Evolutionary conservation across 1,284 basidiomycete genomes (phyloP).

Genomic region (Clitocybe nebularis): DNA sequence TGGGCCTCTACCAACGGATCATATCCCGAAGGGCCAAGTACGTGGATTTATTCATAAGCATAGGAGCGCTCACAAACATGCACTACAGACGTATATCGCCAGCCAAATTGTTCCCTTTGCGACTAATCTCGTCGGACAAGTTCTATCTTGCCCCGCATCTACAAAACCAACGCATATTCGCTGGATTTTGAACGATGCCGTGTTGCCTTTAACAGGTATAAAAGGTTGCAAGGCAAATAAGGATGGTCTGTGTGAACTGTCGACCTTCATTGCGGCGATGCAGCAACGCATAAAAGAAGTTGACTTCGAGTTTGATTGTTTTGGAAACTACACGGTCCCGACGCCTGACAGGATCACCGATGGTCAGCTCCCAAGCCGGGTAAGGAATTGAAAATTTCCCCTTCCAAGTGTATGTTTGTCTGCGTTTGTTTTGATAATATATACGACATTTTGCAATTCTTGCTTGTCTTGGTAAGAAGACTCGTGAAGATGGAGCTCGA

Average conservation of each 20-base stretch:
- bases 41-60: constrained; percentile 5
- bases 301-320: constrained; percentile 40
- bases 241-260: constrained; percentile 55
- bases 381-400: neutral
- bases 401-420: neutral
- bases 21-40: constrained; percentile 53
- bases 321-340: constrained; percentile 39
- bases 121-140: constrained; percentile 55
- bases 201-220: constrained; percentile 60
- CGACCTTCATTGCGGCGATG: constrained; percentile 48
- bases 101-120: constrained; percentile 53
- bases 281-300: constrained; percentile 42
- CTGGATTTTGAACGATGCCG: constrained; percentile 54
- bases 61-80: neutral
- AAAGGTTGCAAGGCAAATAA: constrained; percentile 45
- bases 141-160: constrained; percentile 45
- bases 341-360: constrained; percentile 35
- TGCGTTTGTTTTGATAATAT: neutral
- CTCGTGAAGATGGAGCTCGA: too few relatives aligned
- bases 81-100: constrained; percentile 38
- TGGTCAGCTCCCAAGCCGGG: constrained; percentile 27
- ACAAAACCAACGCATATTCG: constrained; percentile 43
- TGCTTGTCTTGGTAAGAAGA: neutral
- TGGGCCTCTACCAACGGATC: constrained; percentile 54
- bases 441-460: neutral